These are phyloP conservation scores for Ophiostoma tasmaniense DNA, from an alignment of 2,329 filamentous ascomycete genomes.

Conservation along the genomic window DNA sequence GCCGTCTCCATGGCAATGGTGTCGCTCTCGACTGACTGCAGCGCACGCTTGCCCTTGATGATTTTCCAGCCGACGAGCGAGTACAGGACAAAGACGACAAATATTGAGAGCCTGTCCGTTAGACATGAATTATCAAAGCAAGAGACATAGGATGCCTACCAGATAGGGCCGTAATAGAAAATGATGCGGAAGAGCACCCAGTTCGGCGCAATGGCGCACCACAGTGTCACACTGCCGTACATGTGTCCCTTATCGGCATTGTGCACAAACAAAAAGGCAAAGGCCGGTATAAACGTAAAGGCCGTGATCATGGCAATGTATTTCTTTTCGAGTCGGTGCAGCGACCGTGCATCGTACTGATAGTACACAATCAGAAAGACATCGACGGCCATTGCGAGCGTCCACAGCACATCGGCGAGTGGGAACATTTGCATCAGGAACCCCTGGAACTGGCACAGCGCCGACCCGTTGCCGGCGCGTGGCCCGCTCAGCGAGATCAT, in stretches of 20 bases:
- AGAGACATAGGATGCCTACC: slow-evolving; percentile 21
- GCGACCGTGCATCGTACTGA: slow-evolving; percentile 27
- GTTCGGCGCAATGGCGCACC: slow-evolving; percentile 31
- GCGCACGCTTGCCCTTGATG: slow-evolving; percentile 26
- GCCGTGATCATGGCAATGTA: slow-evolving; percentile 27
- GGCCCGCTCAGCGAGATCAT: slow-evolving; percentile 33
- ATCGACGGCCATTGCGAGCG: slow-evolving; percentile 30
- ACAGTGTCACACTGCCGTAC: slow-evolving; percentile 30
- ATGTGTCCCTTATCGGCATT: slow-evolving; percentile 27
- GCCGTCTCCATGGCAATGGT: slow-evolving; percentile 23
- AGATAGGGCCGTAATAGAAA: slow-evolving; percentile 31
- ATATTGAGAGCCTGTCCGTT: slow-evolving; percentile 26
- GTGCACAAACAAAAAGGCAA: slow-evolving; percentile 29
- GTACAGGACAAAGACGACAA: slow-evolving; percentile 34
- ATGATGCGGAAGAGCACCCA: slow-evolving; percentile 31
- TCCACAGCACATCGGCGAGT: slow-evolving; percentile 31
- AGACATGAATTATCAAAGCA: neutral
- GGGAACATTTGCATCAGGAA: slow-evolving; percentile 34
- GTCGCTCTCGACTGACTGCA: slow-evolving; percentile 26
- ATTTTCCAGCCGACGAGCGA: slow-evolving; percentile 33
- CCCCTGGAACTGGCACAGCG: slow-evolving; percentile 31
- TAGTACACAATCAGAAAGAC: slow-evolving; percentile 31
- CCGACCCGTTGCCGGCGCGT: slow-evolving; percentile 26
- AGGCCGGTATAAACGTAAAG: slow-evolving; percentile 29
- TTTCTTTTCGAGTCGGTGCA: slow-evolving; percentile 28